Evolutionary conservation across 495 filamentous ascomycete genomes (phyloP).

Genomic region (Darksidea phi): DNA sequence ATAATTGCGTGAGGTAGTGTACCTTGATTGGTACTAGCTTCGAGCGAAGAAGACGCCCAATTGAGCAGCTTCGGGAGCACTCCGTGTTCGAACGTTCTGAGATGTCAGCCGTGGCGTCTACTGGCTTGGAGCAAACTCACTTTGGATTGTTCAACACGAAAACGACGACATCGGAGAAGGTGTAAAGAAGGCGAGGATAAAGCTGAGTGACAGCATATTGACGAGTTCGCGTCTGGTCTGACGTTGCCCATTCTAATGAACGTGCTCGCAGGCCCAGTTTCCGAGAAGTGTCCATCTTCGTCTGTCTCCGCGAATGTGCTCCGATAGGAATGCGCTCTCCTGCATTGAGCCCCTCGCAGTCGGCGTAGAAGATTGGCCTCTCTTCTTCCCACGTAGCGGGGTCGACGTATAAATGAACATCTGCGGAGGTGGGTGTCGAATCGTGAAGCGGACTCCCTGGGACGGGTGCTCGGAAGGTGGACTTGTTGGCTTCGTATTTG

Average conservation of each 20-base stretch:
- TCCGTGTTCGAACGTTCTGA: conserved; percentile 37
- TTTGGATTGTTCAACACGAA: conserved; percentile 52
- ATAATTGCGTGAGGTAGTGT: conserved; percentile 20
- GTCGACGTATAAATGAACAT: conserved; percentile 28
- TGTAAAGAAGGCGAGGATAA: conserved; percentile 47
- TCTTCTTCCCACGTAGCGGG: neutral
- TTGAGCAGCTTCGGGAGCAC: conserved; percentile 34
- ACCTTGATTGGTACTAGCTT: conserved; percentile 29
- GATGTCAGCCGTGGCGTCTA: too few species aligned
- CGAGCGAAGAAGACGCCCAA: conserved; percentile 40
- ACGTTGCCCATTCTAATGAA: conserved; percentile 12
- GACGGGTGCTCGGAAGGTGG: conserved; percentile 5
- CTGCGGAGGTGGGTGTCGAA: conserved; percentile 13
- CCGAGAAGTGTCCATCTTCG: neutral
- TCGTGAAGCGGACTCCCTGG: neutral
- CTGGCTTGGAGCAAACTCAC: too few species aligned
- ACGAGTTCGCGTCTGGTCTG: neutral
- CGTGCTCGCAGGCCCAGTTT: conserved; percentile 1
- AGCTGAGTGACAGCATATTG: conserved; percentile 39
- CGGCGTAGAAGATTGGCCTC: conserved; percentile 22
- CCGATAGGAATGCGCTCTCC: conserved; percentile 8
- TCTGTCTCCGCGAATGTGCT: conserved; percentile 5
- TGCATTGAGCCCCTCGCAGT: conserved; percentile 19
- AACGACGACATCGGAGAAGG: conserved; percentile 55
- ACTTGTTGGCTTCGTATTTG: neutral